A percentile compares a stretch with the other conserved stretches of the same genome.
phyloP scores from a whole-genome alignment of 176 grass and related monocot species.

The Zizania latifolia region DNA sequence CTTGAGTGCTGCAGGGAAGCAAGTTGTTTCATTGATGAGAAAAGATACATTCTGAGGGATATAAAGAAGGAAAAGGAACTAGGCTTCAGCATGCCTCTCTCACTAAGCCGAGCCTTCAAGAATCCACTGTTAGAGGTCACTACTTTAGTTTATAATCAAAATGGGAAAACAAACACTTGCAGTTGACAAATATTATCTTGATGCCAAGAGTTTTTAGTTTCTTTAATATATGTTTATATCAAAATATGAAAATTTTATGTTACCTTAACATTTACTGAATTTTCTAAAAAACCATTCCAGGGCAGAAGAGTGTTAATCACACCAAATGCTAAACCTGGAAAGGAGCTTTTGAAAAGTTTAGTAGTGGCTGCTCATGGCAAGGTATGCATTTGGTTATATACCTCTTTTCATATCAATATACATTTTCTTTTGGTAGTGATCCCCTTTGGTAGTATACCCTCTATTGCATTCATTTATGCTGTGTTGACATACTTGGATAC shows the following conservation, averaged over 20 bases:
- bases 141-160: slow-evolving; percentile 10
- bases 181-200: slow-evolving; percentile 14
- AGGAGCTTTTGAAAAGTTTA: slow-evolving; percentile 67
- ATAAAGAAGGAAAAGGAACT: slow-evolving; percentile 77
- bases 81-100: slow-evolving; percentile 68
- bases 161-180: not conserved
- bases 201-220: slow-evolving; percentile 14
- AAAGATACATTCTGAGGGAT: slow-evolving; percentile 81
- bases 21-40: slow-evolving; percentile 71
- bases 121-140: slow-evolving; percentile 63
- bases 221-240: not conserved
- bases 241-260: not conserved
- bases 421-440: not conserved
- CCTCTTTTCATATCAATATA: not conserved
- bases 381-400: slow-evolving; percentile 42
- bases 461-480: slow-evolving; percentile 9
- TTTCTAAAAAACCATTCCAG: slow-evolving; percentile 40
- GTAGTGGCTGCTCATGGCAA: slow-evolving; percentile 65
- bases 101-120: slow-evolving; percentile 46
- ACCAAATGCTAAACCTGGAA: slow-evolving; percentile 61
- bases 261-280: not conserved
- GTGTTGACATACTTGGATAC: not conserved
- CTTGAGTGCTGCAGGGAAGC: slow-evolving; percentile 66
- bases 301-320: slow-evolving; percentile 75
- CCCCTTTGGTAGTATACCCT: slow-evolving; percentile 1